Percentiles rank a stretch among this genome's conserved stretches.
These are phyloP conservation scores for Nicotiana tabacum DNA, from an alignment of 257 asterid species.

Conservation along the genomic window DNA sequence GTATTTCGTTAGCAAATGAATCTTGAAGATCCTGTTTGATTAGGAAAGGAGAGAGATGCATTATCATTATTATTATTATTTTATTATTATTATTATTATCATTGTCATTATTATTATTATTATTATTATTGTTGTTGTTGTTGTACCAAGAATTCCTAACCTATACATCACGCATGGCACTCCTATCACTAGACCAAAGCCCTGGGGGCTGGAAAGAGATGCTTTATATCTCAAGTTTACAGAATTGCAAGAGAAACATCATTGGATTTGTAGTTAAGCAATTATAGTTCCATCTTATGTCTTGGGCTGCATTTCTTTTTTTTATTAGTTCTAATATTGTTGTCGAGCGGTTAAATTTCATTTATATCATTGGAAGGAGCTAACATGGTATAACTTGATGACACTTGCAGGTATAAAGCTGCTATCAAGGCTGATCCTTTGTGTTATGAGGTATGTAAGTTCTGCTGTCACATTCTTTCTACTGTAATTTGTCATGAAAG, in stretches of 20 bases:
- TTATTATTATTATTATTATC: no score
- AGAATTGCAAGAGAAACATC: neutral
- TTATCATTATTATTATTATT: neutral
- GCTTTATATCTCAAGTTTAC: neutral
- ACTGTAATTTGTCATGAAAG: constrained; percentile 8
- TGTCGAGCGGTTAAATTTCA: neutral
- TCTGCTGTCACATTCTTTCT: constrained; percentile 12
- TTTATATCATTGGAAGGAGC: neutral
- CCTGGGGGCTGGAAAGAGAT: neutral
- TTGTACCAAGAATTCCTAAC: no score
- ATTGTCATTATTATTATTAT: no score
- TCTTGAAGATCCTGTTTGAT: neutral
- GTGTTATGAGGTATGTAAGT: constrained; percentile 78
- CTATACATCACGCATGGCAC: no score
- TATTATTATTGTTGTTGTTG: no score
- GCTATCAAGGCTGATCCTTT: constrained; percentile 97
- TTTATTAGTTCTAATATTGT: neutral
- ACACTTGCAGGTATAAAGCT: constrained; percentile 82
- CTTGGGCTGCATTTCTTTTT: neutral
- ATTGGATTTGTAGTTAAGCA: neutral
- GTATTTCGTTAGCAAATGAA: neutral
- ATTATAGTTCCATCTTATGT: neutral
- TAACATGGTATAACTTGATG: constrained; percentile 22
- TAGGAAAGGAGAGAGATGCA: neutral
- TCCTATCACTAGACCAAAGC: no score